Evolutionary conservation across 306 rosid genomes (phyloP).

Genomic region (Ziziphus jujuba): DNA sequence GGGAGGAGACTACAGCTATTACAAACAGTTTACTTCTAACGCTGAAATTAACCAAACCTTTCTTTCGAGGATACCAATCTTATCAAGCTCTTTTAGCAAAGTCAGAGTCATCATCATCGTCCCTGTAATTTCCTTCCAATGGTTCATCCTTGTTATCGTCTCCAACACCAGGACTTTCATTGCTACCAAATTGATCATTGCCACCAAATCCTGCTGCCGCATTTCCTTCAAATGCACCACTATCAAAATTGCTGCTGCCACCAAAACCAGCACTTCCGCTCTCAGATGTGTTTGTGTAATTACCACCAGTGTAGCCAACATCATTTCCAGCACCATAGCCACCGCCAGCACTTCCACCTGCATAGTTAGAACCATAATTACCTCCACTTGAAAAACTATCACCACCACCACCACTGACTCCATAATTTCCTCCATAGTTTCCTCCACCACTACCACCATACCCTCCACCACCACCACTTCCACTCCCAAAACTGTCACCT

Average conservation of each 20-base stretch:
- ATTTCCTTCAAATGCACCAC: conserved; percentile 28
- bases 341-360: conserved; percentile 36
- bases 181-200: conserved; percentile 31
- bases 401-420: conserved; percentile 21
- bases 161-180: conserved; percentile 29
- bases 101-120: conserved; percentile 42
- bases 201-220: conserved; percentile 30
- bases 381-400: conserved; percentile 43
- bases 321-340: conserved; percentile 33
- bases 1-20: neutral
- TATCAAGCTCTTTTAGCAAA: conserved; percentile 73
- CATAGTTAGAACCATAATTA: conserved; percentile 29
- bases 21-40: conserved; percentile 12
- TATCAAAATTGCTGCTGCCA: conserved; percentile 3
- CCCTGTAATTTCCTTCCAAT: conserved; percentile 45
- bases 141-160: conserved; percentile 28
- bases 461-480: conserved; percentile 36
- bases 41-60: neutral
- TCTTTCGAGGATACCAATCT: neutral
- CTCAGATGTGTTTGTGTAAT: conserved; percentile 19
- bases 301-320: conserved; percentile 33
- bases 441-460: conserved; percentile 18
- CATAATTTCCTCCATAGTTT: conserved; percentile 30
- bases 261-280: conserved; percentile 32
- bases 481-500: conserved; percentile 30